Percentiles rank a stretch among this genome's conserved stretches.
Conservation (phyloP, 192 early-diverging fungal genomes). For the Coemansia sp. region DNA sequence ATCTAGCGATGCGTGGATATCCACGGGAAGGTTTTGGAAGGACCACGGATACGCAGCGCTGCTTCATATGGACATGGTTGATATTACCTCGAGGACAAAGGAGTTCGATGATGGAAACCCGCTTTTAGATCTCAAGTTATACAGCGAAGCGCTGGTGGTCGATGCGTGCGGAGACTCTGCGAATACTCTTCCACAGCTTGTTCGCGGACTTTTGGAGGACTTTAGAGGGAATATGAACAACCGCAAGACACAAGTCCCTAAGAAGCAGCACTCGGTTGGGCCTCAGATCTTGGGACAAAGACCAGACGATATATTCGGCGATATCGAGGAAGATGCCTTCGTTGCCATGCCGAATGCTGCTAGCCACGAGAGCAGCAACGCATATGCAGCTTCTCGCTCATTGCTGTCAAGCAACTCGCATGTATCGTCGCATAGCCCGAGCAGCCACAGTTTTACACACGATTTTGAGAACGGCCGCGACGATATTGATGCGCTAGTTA, state of each 20-base stretch:
- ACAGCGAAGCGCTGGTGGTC: slow-evolving; percentile 44
- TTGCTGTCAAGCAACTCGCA: slow-evolving; percentile 12
- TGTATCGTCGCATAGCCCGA: slow-evolving; percentile 13
- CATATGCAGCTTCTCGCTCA: slow-evolving; percentile 6
- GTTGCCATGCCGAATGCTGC: slow-evolving; percentile 8
- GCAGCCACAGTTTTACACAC: slow-evolving; percentile 34
- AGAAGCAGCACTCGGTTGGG: slow-evolving; percentile 1
- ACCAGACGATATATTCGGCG: slow-evolving; percentile 44
- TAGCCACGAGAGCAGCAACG: not conserved
- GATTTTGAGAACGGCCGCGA: slow-evolving; percentile 51
- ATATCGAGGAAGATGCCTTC: slow-evolving; percentile 51
- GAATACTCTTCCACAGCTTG: slow-evolving; percentile 29
- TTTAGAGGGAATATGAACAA: slow-evolving; percentile 8
- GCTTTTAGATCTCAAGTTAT: slow-evolving; percentile 37
- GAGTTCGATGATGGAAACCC: slow-evolving; percentile 43
- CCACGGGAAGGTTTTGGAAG: slow-evolving; percentile 52
- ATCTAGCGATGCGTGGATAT: slow-evolving; percentile 50
- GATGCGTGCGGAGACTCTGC: slow-evolving; percentile 48
- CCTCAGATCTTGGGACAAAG: slow-evolving; percentile 38
- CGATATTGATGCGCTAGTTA: slow-evolving; percentile 30
- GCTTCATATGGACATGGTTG: slow-evolving; percentile 52
- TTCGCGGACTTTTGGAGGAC: slow-evolving; percentile 26
- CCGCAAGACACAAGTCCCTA: not conserved
- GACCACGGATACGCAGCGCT: slow-evolving; percentile 45
- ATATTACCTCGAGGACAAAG: slow-evolving; percentile 33